Conservation (phyloP, 352 stramenopile genomes). For the Aphanomyces euteiches region DNA sequence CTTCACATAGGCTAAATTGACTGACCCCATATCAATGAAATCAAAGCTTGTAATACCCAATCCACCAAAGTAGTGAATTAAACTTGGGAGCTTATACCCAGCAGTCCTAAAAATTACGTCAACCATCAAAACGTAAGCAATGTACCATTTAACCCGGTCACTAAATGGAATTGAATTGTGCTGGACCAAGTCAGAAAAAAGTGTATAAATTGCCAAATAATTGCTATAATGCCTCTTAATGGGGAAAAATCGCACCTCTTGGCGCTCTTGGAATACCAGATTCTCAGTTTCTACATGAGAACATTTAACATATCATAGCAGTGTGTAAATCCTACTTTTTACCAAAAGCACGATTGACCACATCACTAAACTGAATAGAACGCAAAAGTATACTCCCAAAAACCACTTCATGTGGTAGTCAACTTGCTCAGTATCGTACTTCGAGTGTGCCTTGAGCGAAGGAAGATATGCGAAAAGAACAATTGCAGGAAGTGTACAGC, state of each 20-base stretch:
- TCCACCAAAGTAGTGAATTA: conserved; percentile 42
- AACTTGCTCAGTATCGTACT: conserved; percentile 12
- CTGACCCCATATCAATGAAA: conserved; percentile 35
- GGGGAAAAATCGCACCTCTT: conserved; percentile 45
- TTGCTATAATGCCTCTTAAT: conserved; percentile 54
- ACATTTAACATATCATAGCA: neutral
- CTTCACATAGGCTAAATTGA: conserved; percentile 37
- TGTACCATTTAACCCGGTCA: conserved; percentile 48
- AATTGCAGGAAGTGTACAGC: conserved; percentile 33
- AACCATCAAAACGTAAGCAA: neutral
- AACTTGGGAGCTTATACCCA: conserved; percentile 42
- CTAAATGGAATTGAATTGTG: conserved; percentile 62
- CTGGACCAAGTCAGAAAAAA: conserved; percentile 53
- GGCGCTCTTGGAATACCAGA: conserved; percentile 53
- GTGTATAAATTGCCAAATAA: conserved; percentile 38
- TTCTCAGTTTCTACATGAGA: conserved; percentile 44
- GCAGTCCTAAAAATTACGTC: conserved; percentile 3
- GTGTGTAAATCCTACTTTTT: conserved; percentile 34
- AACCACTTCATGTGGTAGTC: conserved; percentile 44
- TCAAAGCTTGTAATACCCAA: conserved; percentile 34
- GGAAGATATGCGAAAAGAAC: conserved; percentile 30
- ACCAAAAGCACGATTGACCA: conserved; percentile 44
- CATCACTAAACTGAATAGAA: conserved; percentile 39
- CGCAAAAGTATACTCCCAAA: conserved; percentile 41
- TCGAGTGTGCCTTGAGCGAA: conserved; percentile 8